These are phyloP conservation scores for Plasmodium gallinaceum DNA, from an alignment of 169 alveolate genomes.

Conservation along the genomic window DNA sequence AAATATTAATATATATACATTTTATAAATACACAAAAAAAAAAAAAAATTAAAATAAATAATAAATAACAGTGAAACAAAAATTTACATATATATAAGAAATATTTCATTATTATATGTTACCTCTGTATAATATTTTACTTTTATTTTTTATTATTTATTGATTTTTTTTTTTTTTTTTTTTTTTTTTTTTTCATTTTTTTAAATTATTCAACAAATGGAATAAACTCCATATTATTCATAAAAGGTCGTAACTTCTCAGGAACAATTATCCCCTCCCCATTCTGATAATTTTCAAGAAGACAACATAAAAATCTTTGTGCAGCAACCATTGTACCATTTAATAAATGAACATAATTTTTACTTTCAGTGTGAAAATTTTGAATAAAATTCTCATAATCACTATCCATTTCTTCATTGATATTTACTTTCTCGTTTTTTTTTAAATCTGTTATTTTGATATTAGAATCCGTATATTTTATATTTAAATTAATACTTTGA, in stretches of 20 bases:
- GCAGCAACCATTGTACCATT: constrained; percentile 99
- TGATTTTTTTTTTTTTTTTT: constrained; percentile 12
- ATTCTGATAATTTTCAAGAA: constrained; percentile 96
- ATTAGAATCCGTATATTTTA: constrained; percentile 81
- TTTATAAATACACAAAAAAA: no score
- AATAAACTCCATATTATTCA: constrained; percentile 92
- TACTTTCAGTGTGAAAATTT: constrained; percentile 85
- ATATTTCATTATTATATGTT: no score
- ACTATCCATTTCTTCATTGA: constrained; percentile 78
- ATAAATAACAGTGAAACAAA: no score
- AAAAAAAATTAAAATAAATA: no score
- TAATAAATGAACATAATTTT: constrained; percentile 95
- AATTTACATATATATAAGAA: no score
- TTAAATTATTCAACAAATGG: constrained; percentile 79
- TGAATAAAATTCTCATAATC: constrained; percentile 91
- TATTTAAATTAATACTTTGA: constrained; percentile 89
- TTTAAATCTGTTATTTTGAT: constrained; percentile 11
- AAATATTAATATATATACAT: no score
- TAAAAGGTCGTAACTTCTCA: constrained; percentile 92
- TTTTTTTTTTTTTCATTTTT: neutral
- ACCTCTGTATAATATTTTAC: neutral
- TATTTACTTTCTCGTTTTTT: neutral
- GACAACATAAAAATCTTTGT: constrained; percentile 97
- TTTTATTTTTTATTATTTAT: constrained; percentile 5
- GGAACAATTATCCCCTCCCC: constrained; percentile 96